Percentiles rank a stretch among this genome's conserved stretches.
phyloP scores from a whole-genome alignment of 306 rosid species.

The Sicyos edulis region DNA sequence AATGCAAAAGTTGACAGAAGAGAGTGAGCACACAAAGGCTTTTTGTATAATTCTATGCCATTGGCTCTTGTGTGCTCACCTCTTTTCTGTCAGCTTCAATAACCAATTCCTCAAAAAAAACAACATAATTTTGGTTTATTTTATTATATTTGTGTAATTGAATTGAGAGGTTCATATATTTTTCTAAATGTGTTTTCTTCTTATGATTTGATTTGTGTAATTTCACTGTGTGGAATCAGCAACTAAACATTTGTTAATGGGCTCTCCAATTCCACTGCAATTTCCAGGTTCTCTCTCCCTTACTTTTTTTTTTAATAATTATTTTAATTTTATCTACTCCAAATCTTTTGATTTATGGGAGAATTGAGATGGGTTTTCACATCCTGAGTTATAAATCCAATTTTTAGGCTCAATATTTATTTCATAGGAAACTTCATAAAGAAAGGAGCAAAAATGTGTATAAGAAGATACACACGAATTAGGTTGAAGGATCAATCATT shows the following conservation, averaged over 20 bases:
- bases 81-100: constrained; percentile 70
- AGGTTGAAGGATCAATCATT: too few relatives aligned
- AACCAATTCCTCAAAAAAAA: neutral
- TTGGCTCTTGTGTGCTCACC: constrained; percentile 87
- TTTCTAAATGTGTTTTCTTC: constrained; percentile 18
- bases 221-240: constrained; percentile 34
- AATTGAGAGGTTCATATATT: neutral
- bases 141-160: neutral
- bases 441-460: too few relatives aligned
- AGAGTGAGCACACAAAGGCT: constrained; percentile 98
- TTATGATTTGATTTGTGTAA: constrained; percentile 25
- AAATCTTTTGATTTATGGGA: constrained; percentile 20
- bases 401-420: constrained; percentile 5
- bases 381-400: neutral
- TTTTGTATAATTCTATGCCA: constrained; percentile 42
- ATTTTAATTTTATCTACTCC: neutral
- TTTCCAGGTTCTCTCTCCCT: constrained; percentile 9
- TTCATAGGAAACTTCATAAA: too few relatives aligned
- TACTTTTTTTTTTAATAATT: neutral
- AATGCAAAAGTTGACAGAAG: constrained; percentile 90
- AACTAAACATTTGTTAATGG: neutral
- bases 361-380: neutral
- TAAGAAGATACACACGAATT: too few relatives aligned
- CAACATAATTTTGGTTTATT: constrained; percentile 12
- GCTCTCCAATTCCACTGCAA: neutral